Evolutionary conservation across 2,329 filamentous ascomycete species (phyloP).

Genomic region (Aureobasidium sp.): DNA sequence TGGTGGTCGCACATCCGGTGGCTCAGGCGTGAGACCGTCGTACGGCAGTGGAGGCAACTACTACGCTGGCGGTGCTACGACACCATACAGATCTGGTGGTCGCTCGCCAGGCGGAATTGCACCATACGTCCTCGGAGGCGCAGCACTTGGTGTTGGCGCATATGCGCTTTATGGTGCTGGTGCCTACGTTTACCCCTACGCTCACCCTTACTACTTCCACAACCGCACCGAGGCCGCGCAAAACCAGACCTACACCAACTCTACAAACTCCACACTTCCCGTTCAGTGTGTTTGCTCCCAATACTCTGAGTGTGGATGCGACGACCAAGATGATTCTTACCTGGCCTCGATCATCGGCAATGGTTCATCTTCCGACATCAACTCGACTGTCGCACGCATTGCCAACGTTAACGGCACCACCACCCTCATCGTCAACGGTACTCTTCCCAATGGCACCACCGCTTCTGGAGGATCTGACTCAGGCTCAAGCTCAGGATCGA

Average conservation of each 20-base stretch:
- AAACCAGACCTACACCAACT: slow-evolving; percentile 21
- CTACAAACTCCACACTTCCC: slow-evolving; percentile 51
- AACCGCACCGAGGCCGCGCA: slow-evolving; percentile 40
- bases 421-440: slow-evolving; percentile 69
- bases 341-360: slow-evolving; percentile 53
- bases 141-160: slow-evolving; percentile 50
- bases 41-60: slow-evolving; percentile 58
- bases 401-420: slow-evolving; percentile 55
- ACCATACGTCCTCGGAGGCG: slow-evolving; percentile 46
- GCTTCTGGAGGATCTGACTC: slow-evolving; percentile 18
- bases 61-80: slow-evolving; percentile 59
- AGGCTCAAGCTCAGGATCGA: not conserved
- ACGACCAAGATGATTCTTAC: slow-evolving; percentile 57
- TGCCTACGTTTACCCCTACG: slow-evolving; percentile 53
- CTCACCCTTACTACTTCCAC: slow-evolving; percentile 48
- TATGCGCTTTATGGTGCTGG: slow-evolving; percentile 59
- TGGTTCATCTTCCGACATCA: slow-evolving; percentile 56
- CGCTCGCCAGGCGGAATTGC: slow-evolving; percentile 46
- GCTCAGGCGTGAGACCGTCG: slow-evolving; percentile 50
- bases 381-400: slow-evolving; percentile 57
- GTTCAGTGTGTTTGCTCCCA: slow-evolving; percentile 57
- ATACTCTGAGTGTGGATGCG: slow-evolving; percentile 57
- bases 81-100: slow-evolving; percentile 55
- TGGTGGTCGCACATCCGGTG: slow-evolving; percentile 40
- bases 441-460: slow-evolving; percentile 49